Evolutionary conservation across 2,329 filamentous ascomycete genomes (phyloP), one percentile per base, ranked within the genome.

Genomic region (Aspergillus sp.): DNA sequence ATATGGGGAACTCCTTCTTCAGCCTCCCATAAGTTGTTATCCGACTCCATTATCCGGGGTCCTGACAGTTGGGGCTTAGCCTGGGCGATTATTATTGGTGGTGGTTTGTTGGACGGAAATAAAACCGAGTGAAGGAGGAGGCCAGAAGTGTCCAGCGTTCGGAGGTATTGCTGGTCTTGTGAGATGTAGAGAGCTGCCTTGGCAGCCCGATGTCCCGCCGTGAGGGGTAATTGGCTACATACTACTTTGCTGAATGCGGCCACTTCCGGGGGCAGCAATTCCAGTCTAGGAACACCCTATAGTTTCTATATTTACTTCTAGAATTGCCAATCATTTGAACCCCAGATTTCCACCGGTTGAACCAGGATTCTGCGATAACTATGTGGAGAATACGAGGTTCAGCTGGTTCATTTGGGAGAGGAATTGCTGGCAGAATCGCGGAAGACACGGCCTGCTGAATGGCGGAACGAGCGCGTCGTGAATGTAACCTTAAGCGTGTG

Each of bases 1-100:
- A 75, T 58, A 59, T 78, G 77, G 48, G 78, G 78, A 27, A 80
- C 70, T 2, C 77, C 78, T 58, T 78, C 74, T 50, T 79, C 75
- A 33, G 69, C 34, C 54, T 74, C 72, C 73, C 73, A 75, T 34
- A 20, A 40, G 20, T 20, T 40, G 34, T 39, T 50, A 20, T 58
- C 56, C 15, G 27, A 19, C 13, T 51, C 51, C 56, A 58, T 58
- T 22, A 20, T 15, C 5, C 67, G 45, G 27, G n/a, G 20, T 15
- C n/a, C 7, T 34, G 45, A 34, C 45, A n/a, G 27, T 34, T 20
- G 22, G n/a, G 20, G 6, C n/a, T 13, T 20, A 30, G 27, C 27
- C 27, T 34, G 12, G n/a, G 27, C n/a, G 45, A 40, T 33, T 53
- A 34, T 46, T 17, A 52, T 44, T 53, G 42, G 51, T 30, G 42